Evolutionary conservation across 1,139 yeast species (phyloP).

Genomic region (Zygosaccharomyces pseudobailii): DNA sequence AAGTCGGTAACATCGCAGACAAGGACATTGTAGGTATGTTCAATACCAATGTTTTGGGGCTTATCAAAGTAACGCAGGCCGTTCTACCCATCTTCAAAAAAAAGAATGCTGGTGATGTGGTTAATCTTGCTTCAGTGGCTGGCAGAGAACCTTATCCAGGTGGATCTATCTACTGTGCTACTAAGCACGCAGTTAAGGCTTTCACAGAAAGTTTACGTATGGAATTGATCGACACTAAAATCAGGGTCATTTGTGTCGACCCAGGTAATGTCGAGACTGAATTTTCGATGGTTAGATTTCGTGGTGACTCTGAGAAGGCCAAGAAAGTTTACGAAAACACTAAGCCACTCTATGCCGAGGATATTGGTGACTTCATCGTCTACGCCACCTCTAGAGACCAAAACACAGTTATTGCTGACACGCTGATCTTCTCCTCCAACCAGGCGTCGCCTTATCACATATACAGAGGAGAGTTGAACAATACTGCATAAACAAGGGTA

Average conservation of each 20-base stretch:
- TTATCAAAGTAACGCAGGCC: slow-evolving; percentile 66
- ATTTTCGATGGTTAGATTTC: slow-evolving; percentile 69
- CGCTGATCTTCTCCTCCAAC: slow-evolving; percentile 68
- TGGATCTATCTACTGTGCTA: slow-evolving; percentile 85
- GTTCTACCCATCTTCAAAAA: slow-evolving; percentile 56
- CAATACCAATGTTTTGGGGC: slow-evolving; percentile 68
- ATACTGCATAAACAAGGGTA: not conserved
- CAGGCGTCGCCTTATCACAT: slow-evolving; percentile 73
- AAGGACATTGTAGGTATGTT: slow-evolving; percentile 61
- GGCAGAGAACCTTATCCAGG: slow-evolving; percentile 85
- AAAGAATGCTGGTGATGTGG: slow-evolving; percentile 63
- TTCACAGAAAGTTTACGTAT: slow-evolving; percentile 74
- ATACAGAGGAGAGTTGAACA: slow-evolving; percentile 28
- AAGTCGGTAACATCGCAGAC: slow-evolving; percentile 53
- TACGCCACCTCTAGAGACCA: slow-evolving; percentile 66
- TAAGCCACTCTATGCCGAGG: slow-evolving; percentile 69
- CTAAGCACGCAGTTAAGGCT: slow-evolving; percentile 75
- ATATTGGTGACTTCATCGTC: slow-evolving; percentile 76
- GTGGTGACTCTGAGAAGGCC: slow-evolving; percentile 66
- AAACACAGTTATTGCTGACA: slow-evolving; percentile 75
- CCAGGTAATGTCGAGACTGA: slow-evolving; percentile 92
- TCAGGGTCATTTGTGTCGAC: slow-evolving; percentile 77
- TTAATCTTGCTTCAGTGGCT: slow-evolving; percentile 81
- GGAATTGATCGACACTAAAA: slow-evolving; percentile 66
- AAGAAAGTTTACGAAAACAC: slow-evolving; percentile 68